These are phyloP conservation scores for Scenedesmus sp. DNA, from an alignment of 163 green algal species.

Conservation along the genomic window DNA sequence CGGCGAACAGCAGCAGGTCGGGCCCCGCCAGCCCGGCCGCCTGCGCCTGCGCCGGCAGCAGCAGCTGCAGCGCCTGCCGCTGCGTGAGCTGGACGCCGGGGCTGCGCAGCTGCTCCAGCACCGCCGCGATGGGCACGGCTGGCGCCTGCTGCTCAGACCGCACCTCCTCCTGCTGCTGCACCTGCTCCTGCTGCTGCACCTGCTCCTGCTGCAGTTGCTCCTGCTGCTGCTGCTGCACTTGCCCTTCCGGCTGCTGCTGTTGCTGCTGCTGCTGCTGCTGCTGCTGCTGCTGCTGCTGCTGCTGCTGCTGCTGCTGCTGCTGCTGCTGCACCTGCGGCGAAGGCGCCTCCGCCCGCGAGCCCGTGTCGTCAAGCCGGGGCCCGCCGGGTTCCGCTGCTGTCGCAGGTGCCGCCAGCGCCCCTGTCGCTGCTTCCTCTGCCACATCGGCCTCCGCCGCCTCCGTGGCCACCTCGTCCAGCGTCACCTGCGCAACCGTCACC, in stretches of 20 bases:
- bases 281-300: background rate
- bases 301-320: background rate
- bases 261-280: slow-evolving; percentile 16
- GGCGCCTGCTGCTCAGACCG: background rate
- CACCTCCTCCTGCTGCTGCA: background rate
- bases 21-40: background rate
- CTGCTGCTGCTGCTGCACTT: background rate
- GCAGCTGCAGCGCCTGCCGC: slow-evolving; percentile 22
- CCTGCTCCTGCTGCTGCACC: slow-evolving; percentile 8
- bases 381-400: too few species aligned
- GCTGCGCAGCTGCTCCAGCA: background rate
- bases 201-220: background rate
- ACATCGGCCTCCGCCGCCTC: background rate
- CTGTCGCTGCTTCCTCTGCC: background rate
- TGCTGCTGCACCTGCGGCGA: background rate
- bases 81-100: background rate
- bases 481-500: too few species aligned
- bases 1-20: background rate
- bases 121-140: background rate
- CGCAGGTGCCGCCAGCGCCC: background rate
- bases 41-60: slow-evolving; percentile 6
- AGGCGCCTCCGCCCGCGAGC: too few species aligned
- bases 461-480: too few species aligned
- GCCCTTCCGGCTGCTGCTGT: slow-evolving; percentile 1
- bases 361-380: too few species aligned